Percentiles rank a stretch among this genome's conserved stretches.
Conservation (phyloP, 768 basidiomycete species). For the Coprinopsis cinerea region DNA sequence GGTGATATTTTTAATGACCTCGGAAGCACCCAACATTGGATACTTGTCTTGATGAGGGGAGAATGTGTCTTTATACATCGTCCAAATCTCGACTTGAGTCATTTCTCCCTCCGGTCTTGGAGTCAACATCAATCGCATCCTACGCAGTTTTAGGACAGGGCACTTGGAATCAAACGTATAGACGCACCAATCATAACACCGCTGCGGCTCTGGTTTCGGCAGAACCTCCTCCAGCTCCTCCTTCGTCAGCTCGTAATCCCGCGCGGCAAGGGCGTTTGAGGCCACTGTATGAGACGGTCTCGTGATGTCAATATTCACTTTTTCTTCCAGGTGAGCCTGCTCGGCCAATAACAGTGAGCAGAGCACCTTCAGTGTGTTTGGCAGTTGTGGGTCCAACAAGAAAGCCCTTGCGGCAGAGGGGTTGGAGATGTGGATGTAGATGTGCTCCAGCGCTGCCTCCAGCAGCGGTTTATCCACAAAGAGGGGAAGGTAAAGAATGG, state of each 20-base stretch:
- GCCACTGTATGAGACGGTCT: constrained; percentile 54
- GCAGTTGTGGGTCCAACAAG: constrained; percentile 64
- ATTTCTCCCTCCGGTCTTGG: constrained; percentile 72
- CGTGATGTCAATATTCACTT: constrained; percentile 56
- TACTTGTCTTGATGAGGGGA: constrained; percentile 49
- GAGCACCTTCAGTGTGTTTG: constrained; percentile 61
- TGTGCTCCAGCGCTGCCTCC: constrained; percentile 66
- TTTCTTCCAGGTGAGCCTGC: constrained; percentile 56
- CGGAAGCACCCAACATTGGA: constrained; percentile 74
- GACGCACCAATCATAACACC: constrained; percentile 77
- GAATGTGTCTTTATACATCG: constrained; percentile 83
- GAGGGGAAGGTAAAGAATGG: constrained; percentile 70
- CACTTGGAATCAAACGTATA: background rate
- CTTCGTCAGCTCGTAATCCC: constrained; percentile 61
- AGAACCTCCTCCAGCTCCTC: constrained; percentile 63
- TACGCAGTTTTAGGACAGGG: constrained; percentile 25
- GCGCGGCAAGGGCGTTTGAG: constrained; percentile 34
- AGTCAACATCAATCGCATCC: constrained; percentile 91
- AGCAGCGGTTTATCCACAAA: constrained; percentile 63
- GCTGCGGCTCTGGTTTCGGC: constrained; percentile 57
- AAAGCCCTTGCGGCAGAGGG: constrained; percentile 74
- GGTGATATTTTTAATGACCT: constrained; percentile 92
- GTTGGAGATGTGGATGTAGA: constrained; percentile 72
- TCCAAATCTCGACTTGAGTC: constrained; percentile 96
- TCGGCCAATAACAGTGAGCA: constrained; percentile 63